Percentiles rank a stretch among this genome's conserved stretches.
phyloP scores from a whole-genome alignment of 176 grass and related monocot species.

The Zea luxurians region DNA sequence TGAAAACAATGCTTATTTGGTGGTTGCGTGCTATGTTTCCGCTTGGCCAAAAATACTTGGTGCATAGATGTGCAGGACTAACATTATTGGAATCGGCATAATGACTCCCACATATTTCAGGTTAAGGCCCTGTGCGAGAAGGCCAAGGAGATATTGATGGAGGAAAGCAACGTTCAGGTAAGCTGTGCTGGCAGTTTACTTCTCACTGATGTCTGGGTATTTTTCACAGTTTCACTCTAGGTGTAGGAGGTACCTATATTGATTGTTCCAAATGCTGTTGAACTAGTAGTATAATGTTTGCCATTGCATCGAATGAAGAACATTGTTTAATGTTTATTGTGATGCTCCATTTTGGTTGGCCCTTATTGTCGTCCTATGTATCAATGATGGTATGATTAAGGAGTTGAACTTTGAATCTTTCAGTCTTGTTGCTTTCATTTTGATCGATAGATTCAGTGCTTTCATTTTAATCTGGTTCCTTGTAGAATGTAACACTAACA shows the following conservation, averaged over 20 bases:
- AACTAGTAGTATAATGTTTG: background rate
- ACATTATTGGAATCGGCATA: conserved; percentile 31
- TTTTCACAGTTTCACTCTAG: conserved; percentile 21
- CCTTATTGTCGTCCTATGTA: background rate
- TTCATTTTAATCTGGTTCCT: background rate
- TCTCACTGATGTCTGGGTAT: conserved; percentile 16
- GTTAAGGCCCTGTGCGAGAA: conserved; percentile 89
- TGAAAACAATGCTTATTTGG: too few species aligned
- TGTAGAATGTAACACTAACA: background rate
- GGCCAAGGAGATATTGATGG: conserved; percentile 96
- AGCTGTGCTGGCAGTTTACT: conserved; percentile 3
- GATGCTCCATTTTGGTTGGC: conserved; percentile 2
- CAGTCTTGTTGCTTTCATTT: background rate
- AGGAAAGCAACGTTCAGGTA: conserved; percentile 99
- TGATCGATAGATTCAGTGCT: background rate
- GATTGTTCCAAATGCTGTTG: background rate
- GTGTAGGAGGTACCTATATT: background rate
- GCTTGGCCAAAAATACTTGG: conserved; percentile 29
- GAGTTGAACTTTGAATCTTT: conserved; percentile 6
- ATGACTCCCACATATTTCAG: conserved; percentile 42
- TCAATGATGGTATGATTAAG: background rate
- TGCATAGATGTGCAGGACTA: conserved; percentile 33
- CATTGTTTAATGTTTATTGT: background rate
- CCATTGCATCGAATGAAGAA: background rate
- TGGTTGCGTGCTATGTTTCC: background rate